These are phyloP conservation scores for Scolecobasidium constrictum DNA, from an alignment of 2,329 filamentous ascomycete genomes.

Conservation along the genomic window DNA sequence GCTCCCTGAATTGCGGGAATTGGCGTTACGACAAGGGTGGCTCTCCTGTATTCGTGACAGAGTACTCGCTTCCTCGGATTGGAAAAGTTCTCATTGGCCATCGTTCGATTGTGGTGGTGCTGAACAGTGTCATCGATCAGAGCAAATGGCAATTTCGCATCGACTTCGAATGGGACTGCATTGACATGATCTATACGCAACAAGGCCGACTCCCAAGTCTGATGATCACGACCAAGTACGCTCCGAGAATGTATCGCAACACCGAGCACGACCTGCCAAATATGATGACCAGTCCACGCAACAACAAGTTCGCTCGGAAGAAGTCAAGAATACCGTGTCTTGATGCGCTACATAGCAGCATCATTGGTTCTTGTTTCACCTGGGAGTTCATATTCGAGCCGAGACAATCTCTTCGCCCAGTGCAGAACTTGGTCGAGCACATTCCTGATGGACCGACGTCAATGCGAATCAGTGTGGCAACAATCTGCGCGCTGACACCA, in stretches of 20 bases:
- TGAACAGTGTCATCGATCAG: not conserved
- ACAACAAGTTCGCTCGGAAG: not conserved
- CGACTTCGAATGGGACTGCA: not conserved
- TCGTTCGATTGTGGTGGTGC: not conserved
- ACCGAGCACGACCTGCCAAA: not conserved
- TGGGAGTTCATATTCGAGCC: not conserved
- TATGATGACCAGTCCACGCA: not conserved
- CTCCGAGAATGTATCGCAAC: not conserved
- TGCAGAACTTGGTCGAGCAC: not conserved
- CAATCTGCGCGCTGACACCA: not conserved
- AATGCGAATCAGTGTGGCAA: not conserved
- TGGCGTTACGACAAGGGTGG: not conserved
- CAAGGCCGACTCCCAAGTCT: not conserved
- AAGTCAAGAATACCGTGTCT: not conserved
- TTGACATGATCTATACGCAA: conserved; percentile 1
- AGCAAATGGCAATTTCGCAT: not conserved
- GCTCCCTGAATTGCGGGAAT: not conserved
- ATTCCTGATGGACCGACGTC: not conserved
- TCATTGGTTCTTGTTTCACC: not conserved
- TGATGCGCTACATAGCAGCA: not conserved
- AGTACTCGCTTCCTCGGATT: not conserved
- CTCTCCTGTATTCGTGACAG: not conserved
- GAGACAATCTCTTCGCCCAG: not conserved
- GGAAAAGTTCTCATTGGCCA: not conserved
- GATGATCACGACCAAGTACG: not conserved